Conservation (phyloP, 306 rosid species). For the Biancaea sappan region DNA sequence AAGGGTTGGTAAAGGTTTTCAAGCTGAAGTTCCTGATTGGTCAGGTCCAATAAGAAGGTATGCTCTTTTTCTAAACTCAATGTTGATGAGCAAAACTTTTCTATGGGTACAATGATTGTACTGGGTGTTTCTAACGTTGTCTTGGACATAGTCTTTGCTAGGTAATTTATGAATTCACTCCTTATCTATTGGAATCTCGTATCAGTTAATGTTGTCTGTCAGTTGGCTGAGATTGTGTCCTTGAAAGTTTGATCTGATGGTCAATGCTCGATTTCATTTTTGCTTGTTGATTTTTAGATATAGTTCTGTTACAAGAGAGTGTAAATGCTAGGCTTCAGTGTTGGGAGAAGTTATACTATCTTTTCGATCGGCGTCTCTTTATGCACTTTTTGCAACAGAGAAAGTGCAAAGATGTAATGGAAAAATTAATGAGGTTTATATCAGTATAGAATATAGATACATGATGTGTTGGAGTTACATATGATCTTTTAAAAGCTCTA, state of each 20-base stretch:
- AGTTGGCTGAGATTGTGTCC: conserved; percentile 16
- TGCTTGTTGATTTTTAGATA: background rate
- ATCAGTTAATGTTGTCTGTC: conserved; percentile 2
- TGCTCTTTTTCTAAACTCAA: conserved; percentile 35
- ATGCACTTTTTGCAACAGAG: background rate
- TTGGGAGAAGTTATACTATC: background rate
- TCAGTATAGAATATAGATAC: background rate
- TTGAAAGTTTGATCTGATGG: conserved; percentile 10
- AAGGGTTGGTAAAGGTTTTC: conserved; percentile 94
- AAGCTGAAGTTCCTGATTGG: conserved; percentile 86
- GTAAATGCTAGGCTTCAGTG: conserved; percentile 7
- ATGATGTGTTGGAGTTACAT: background rate
- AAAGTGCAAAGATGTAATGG: background rate
- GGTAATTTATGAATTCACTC: background rate
- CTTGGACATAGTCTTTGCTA: conserved; percentile 7
- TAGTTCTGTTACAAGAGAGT: conserved; percentile 9
- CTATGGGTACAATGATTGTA: conserved; percentile 7
- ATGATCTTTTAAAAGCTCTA: background rate
- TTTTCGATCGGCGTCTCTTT: background rate
- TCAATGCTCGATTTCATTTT: conserved; percentile 16
- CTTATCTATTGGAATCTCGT: conserved; percentile 11
- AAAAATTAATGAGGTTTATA: conserved; percentile 7
- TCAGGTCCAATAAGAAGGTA: conserved; percentile 69
- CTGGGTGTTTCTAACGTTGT: conserved; percentile 8
- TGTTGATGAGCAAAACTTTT: conserved; percentile 15